These are phyloP conservation scores for Phaeoacremonium minimum DNA, from an alignment of 2,329 filamentous ascomycete species.

Conservation along the genomic window DNA sequence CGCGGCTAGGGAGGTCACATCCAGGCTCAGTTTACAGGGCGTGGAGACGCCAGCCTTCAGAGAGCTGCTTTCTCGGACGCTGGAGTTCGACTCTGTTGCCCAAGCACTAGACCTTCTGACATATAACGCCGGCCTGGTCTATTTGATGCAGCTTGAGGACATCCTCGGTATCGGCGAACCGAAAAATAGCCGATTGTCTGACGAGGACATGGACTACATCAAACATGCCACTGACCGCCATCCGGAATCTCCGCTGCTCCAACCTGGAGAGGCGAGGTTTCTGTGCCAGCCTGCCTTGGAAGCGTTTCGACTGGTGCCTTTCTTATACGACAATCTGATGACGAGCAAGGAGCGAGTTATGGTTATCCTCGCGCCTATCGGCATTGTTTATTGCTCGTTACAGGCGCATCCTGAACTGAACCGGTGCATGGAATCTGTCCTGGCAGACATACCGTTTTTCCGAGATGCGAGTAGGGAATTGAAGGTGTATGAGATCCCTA, in stretches of 20 bases:
- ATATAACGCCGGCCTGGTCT: slow-evolving; percentile 9
- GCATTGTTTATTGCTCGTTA: slow-evolving; percentile 10
- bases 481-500: slow-evolving; percentile 5
- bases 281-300: slow-evolving; percentile 10
- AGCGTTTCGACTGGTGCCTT: slow-evolving; percentile 10
- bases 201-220: slow-evolving; percentile 2
- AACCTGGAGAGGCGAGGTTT: slow-evolving; percentile 6
- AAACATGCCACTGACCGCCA: neutral
- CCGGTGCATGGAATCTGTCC: slow-evolving; percentile 8
- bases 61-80: slow-evolving; percentile 6
- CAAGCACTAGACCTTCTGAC: slow-evolving; percentile 11
- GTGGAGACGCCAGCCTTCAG: slow-evolving; percentile 7
- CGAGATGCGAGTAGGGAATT: slow-evolving; percentile 3
- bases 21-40: slow-evolving; percentile 1
- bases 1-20: slow-evolving; percentile 6
- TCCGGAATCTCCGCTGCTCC: slow-evolving; percentile 4
- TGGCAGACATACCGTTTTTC: slow-evolving; percentile 11
- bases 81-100: slow-evolving; percentile 8
- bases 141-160: slow-evolving; percentile 10
- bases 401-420: slow-evolving; percentile 5
- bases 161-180: slow-evolving; percentile 5
- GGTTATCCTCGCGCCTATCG: slow-evolving; percentile 10
- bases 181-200: slow-evolving; percentile 3
- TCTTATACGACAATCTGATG: slow-evolving; percentile 10
- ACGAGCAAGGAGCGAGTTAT: slow-evolving; percentile 9